Evolutionary conservation across 192 early-diverging fungal genomes (phyloP).

Genomic region (Backusella australiensis): DNA sequence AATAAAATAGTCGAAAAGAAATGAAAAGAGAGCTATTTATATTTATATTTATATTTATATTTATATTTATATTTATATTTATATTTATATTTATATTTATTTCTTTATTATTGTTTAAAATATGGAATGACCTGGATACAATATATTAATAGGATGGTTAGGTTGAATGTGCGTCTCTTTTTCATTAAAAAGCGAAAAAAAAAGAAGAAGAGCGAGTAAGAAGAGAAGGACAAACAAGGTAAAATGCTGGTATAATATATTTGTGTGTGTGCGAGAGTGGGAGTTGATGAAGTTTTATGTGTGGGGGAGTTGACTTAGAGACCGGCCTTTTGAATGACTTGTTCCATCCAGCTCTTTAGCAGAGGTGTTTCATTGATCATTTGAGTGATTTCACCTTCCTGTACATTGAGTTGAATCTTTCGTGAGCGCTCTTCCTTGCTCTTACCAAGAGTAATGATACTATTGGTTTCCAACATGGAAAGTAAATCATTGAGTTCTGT

Average conservation of each 20-base stretch:
- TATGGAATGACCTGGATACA: not conserved
- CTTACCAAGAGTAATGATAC: conserved; percentile 54
- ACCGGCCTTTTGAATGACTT: not conserved
- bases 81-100: not conserved
- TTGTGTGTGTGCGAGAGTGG: not conserved
- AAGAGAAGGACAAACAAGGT: not conserved
- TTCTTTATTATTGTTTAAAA: not conserved
- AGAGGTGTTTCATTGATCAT: conserved; percentile 14
- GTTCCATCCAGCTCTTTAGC: conserved; percentile 5
- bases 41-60: no score
- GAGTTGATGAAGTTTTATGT: not conserved
- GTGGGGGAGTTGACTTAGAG: not conserved
- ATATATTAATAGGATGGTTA: not conserved
- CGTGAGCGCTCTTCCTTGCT: conserved; percentile 38
- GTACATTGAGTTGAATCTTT: conserved; percentile 31
- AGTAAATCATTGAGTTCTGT: conserved; percentile 77
- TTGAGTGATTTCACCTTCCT: conserved; percentile 25
- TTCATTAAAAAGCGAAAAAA: not conserved
- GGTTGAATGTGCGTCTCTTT: not conserved
- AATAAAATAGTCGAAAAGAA: no score
- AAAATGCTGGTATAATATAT: conserved; percentile 2
- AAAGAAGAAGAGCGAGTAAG: not conserved
- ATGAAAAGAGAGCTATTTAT: no score
- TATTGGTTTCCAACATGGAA: conserved; percentile 67
- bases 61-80: no score